Base-by-base conservation (phyloP, 164 flowering plant species). In the Aristolochia californica region DNA sequence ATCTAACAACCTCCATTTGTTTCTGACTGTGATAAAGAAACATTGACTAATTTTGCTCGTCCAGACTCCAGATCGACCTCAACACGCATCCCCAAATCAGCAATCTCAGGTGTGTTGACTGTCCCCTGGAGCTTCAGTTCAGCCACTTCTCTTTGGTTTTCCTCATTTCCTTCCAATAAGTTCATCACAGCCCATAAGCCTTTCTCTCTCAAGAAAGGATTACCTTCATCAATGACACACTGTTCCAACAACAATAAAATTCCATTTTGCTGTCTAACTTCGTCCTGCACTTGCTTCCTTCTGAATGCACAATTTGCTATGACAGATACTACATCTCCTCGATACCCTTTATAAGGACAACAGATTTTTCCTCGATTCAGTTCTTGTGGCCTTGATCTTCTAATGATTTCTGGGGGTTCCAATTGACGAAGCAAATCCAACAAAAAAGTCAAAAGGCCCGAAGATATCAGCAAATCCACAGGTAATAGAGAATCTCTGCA, bases 201-300 rank as follows among this genome's bases (percentile, higher is more conserved):
- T n/a, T 95, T 87, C 61, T 93, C 97, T 70, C 94, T 82, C 75
- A 87, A 70, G 67, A 77, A 93, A 0, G 88, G 94, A 66, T 82
- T 87, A 13, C 84, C 84, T 59, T 82, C 87, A 67, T 93, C 94
- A 13, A 67, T 60, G 47, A 85, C 87, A 70, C 95, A 87, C 52
- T 89, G 97, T 59, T 89, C 90, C 66, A 87, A 30, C 51, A 89
- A 66, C 57, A 93, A 48, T 48, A 80, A 67, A 48, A 89, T 74
- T 45, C 85, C 87, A 62, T 78, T 67, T 62, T 69, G 78, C 61
- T 73, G 53, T 55, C 99, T 73, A 34, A 89, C 75, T 30, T 81
- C 79, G 70, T 89, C 91, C 62, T 93, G 97, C 17, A 78, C 87
- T 56, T 62, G 70, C 71, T 79, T 87, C 68, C 83, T 78, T 25